Evolutionary conservation across 2,329 filamentous ascomycete genomes (phyloP).

Genomic region (Aspergillus sp.): DNA sequence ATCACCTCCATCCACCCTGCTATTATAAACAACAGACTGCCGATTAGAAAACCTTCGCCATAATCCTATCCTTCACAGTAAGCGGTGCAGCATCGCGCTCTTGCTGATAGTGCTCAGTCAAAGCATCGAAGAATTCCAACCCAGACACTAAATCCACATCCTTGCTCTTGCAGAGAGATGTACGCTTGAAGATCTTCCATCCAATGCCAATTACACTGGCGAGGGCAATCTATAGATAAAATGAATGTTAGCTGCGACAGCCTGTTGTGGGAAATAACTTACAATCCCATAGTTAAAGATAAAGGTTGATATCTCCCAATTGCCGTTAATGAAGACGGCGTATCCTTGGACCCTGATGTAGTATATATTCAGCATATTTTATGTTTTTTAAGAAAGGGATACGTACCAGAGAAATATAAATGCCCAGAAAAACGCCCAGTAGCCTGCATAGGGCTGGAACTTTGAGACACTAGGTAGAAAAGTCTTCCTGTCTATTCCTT

Average conservation of each 20-base stretch:
- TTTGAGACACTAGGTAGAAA: neutral
- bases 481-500: neutral
- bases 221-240: neutral
- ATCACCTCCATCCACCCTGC: no score
- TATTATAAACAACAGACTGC: neutral
- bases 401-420: slow-evolving; percentile 5
- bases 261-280: neutral
- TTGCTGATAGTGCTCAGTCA: neutral
- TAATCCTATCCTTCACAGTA: neutral
- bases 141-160: slow-evolving; percentile 1
- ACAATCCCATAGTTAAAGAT: slow-evolving; percentile 8
- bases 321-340: slow-evolving; percentile 1
- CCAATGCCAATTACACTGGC: slow-evolving; percentile 1
- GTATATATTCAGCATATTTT: neutral
- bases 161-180: neutral
- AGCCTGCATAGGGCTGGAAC: slow-evolving; percentile 1
- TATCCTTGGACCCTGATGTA: slow-evolving; percentile 1
- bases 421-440: slow-evolving; percentile 4
- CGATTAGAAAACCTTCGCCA: neutral
- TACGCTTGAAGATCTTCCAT: slow-evolving; percentile 4
- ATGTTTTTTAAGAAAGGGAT: neutral
- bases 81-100: neutral
- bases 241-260: neutral
- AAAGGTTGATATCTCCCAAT: slow-evolving; percentile 3
- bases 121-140: neutral